phyloP scores from a whole-genome alignment of 441 rosid genomes.

The Pelargonium exstipulatum region DNA sequence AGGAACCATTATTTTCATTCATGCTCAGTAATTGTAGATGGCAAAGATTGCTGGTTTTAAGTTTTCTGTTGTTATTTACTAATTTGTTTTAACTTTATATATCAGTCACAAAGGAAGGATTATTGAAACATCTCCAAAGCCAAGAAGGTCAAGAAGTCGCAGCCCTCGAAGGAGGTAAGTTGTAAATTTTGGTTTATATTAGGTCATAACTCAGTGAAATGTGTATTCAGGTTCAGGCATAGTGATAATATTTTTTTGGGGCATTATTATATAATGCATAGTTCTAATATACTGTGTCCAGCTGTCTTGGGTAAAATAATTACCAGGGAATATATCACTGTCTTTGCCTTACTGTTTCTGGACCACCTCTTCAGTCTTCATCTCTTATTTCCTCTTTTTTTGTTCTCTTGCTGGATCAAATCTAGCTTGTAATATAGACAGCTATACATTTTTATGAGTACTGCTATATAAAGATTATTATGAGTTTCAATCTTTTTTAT shows the following conservation, averaged over 20 bases:
- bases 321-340: no score
- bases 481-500: neutral
- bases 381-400: neutral
- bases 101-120: conserved; percentile 50
- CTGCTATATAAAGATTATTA: no score
- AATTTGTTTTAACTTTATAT: conserved; percentile 5
- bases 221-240: neutral
- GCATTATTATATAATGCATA: no score
- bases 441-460: no score
- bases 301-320: no score
- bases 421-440: neutral
- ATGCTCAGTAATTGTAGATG: neutral
- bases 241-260: neutral
- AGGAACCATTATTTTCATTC: neutral
- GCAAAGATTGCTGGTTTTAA: neutral
- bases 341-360: neutral
- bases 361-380: neutral
- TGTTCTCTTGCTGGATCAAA: neutral
- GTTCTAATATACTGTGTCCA: no score
- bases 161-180: conserved; percentile 49
- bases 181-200: neutral
- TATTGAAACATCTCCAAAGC: conserved; percentile 28
- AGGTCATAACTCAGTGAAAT: neutral
- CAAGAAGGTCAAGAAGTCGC: conserved; percentile 37
- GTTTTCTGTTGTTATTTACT: neutral